Evolutionary conservation across 768 basidiomycete species (phyloP).

Genomic region (Sarcomyxa edulis): DNA sequence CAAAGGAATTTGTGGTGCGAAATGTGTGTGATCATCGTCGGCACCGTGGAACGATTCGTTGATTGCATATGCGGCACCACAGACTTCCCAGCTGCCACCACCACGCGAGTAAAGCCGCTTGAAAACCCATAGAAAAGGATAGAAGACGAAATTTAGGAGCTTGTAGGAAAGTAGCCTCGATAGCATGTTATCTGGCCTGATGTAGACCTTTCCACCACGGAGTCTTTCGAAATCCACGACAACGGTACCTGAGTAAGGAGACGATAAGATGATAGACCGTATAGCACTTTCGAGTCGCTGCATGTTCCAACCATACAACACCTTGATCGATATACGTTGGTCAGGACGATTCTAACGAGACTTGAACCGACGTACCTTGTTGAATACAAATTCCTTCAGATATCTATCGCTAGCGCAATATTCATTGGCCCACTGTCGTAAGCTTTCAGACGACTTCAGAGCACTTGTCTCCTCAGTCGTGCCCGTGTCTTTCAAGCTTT

Average conservation of each 20-base stretch:
- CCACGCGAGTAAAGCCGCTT: constrained; percentile 61
- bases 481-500: constrained; percentile 12
- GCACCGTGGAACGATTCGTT: constrained; percentile 33
- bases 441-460: constrained; percentile 51
- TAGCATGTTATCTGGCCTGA: constrained; percentile 63
- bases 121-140: constrained; percentile 79
- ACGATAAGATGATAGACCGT: constrained; percentile 35
- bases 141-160: constrained; percentile 71
- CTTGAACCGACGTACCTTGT: constrained; percentile 40
- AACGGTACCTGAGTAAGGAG: constrained; percentile 41
- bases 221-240: constrained; percentile 48
- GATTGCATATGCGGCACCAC: constrained; percentile 72
- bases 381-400: constrained; percentile 75
- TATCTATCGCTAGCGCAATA: constrained; percentile 67
- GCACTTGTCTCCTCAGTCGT: constrained; percentile 10
- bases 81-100: constrained; percentile 73
- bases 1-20: too few relatives aligned
- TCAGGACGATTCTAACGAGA: too few relatives aligned
- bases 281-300: constrained; percentile 31
- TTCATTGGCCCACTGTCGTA: constrained; percentile 79
- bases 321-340: too few relatives aligned
- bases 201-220: constrained; percentile 43
- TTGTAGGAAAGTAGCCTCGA: constrained; percentile 64
- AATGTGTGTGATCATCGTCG: too few relatives aligned
- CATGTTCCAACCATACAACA: constrained; percentile 45